Evolutionary conservation across 306 rosid species (phyloP), one percentile per base, ranked within the genome.

Genomic region (Corylus heterophylla): DNA sequence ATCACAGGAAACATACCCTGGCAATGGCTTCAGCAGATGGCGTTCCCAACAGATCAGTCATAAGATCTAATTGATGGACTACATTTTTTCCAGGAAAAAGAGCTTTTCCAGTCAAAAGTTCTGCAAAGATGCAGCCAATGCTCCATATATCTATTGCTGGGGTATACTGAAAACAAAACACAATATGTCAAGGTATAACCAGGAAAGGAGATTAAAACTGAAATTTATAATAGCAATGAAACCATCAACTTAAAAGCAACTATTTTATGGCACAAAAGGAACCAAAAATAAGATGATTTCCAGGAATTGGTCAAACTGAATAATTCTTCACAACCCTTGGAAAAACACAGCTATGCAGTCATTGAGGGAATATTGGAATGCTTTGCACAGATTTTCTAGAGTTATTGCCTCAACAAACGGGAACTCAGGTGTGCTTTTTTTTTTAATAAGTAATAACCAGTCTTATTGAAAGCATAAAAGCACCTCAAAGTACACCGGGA

Each of bases 131-230:
- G 92, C 99, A 96, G 55, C 99, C 99, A 82, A 96, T 96, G 92
- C 99, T 96, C 99, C 99, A 96, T 84, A 88, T 90, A 86, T 96
- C 99, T 87, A 96, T 96, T 76, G 99, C 99, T 11, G 99, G 99
- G 67, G 99, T 96, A 83, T 96, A 96, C 99, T 96, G 96, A 81
- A 82, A 79, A 70, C 3, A 75, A 76, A 39, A 51, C 4, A 59
- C 25, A 64, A 29, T 20, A 78, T 35, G 42, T 73, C 79, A n/a
- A 74, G 54, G 20, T 66, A 73, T 39, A 72, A 70, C 61, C 49
- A 80, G 74, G 0, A 72, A 59, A 42, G 31, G 66, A 72, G 47
- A 78, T 80, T 71, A 45, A 49, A 49, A 71, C 18, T 13, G 64
- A 67, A 37, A 67, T 67, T 7, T 17, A 37, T 39, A 16, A 39